Evolutionary conservation across 805 yeast species (phyloP).

Genomic region (Yarrowia sp.): DNA sequence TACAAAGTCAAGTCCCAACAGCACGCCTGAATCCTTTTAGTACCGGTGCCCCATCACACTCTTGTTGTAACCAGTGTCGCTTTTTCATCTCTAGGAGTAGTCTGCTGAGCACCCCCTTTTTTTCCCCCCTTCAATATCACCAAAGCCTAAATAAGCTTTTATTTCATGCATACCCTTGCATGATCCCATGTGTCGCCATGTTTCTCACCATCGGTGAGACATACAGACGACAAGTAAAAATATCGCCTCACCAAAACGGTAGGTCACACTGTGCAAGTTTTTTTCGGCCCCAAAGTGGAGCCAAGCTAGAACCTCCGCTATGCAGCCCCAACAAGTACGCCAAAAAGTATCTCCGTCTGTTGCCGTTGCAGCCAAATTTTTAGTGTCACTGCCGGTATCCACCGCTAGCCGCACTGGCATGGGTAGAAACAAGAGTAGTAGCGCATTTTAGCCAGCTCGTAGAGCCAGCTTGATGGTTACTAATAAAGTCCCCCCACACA

Average conservation of each 20-base stretch:
- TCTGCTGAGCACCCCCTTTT: conserved; percentile 21
- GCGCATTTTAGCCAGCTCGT: background rate
- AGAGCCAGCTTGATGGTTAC: background rate
- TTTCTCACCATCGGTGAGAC: conserved; percentile 14
- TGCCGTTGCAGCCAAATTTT: background rate
- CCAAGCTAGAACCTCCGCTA: background rate
- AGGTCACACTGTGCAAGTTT: conserved; percentile 23
- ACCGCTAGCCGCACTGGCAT: background rate
- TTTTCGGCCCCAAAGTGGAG: background rate
- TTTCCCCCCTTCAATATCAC: background rate
- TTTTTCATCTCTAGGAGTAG: conserved; percentile 19
- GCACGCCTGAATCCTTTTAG: background rate
- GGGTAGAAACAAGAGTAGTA: background rate
- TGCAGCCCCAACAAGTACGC: no score
- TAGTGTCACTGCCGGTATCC: background rate
- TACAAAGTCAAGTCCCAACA: background rate
- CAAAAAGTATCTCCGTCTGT: no score
- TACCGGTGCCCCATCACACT: background rate
- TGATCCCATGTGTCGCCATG: conserved; percentile 10
- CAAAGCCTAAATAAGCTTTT: background rate
- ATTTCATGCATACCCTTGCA: conserved; percentile 6
- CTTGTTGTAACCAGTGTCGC: conserved; percentile 1
- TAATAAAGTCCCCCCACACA: background rate
- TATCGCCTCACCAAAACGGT: background rate
- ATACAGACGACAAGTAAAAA: background rate